These are phyloP conservation scores for Carpinus viminea DNA, from an alignment of 306 rosid genomes.

Conservation along the genomic window DNA sequence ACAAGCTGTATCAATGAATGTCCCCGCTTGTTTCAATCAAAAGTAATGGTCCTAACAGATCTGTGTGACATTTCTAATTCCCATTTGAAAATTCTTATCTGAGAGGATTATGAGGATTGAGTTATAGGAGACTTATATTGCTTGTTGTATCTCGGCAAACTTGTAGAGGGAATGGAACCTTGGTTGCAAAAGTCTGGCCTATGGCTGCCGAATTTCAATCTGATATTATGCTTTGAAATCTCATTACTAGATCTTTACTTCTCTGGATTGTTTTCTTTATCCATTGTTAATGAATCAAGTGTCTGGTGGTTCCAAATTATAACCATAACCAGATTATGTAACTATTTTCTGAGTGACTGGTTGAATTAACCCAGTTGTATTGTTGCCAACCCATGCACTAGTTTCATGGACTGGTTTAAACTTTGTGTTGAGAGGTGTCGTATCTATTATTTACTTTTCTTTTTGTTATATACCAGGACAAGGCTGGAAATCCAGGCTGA, in stretches of 20 bases:
- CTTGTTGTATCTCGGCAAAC: background rate
- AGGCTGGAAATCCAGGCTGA: conserved; percentile 93
- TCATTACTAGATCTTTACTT: background rate
- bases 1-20: conserved; percentile 65
- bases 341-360: background rate
- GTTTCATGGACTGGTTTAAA: conserved; percentile 11
- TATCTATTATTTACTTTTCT: conserved; percentile 12
- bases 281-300: background rate
- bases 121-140: background rate
- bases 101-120: background rate
- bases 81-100: conserved; percentile 2
- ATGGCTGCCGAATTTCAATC: background rate
- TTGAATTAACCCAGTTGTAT: background rate
- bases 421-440: conserved; percentile 1
- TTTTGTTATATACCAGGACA: conserved; percentile 52
- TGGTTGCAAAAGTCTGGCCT: background rate
- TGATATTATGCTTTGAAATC: background rate
- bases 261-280: background rate
- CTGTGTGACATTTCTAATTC: conserved; percentile 12
- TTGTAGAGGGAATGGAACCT: background rate
- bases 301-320: background rate
- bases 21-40: conserved; percentile 82
- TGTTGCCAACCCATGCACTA: background rate
- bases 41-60: conserved; percentile 44
- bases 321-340: background rate